A percentile compares a stretch with the other conserved stretches of the same genome.
phyloP scores from a whole-genome alignment of 768 basidiomycete species.

The Mrakia gelida region DNA sequence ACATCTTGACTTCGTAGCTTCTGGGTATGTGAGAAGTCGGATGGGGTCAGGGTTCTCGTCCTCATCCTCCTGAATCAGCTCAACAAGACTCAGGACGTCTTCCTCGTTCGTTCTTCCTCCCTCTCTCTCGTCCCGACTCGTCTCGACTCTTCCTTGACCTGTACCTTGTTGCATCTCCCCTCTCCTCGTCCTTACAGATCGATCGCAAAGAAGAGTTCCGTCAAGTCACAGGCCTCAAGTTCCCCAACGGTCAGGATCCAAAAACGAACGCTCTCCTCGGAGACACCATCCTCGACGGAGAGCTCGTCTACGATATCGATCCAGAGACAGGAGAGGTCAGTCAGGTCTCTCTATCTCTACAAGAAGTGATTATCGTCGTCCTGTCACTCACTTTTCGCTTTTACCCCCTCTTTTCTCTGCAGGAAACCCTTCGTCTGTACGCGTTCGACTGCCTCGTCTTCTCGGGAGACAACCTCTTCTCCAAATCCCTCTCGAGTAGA shows the following conservation, averaged over 20 bases:
- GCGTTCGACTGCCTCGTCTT: constrained; percentile 91
- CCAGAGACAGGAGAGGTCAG: constrained; percentile 62
- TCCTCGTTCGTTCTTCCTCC: constrained; percentile 57
- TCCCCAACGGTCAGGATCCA: constrained; percentile 60
- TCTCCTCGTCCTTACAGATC: constrained; percentile 55
- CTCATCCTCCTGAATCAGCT: constrained; percentile 61
- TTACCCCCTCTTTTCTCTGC: neutral
- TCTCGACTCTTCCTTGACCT: too few relatives aligned
- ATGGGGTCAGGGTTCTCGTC: constrained; percentile 85
- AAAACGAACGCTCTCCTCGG: neutral
- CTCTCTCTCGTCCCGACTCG: neutral
- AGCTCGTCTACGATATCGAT: constrained; percentile 86
- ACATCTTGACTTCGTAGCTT: constrained; percentile 54
- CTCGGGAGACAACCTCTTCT: constrained; percentile 81
- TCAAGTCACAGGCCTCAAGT: constrained; percentile 67
- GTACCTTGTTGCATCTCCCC: too few relatives aligned
- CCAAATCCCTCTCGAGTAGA: constrained; percentile 71
- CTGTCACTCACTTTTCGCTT: neutral
- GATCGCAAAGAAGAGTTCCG: constrained; percentile 90
- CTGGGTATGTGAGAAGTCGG: constrained; percentile 99
- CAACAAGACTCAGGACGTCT: constrained; percentile 55
- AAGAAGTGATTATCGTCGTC: neutral
- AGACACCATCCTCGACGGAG: constrained; percentile 81
- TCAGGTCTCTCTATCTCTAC: constrained; percentile 20
- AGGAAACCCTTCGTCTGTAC: constrained; percentile 78